Evolutionary conservation across 139 green algal species (phyloP).

Genomic region (Microglena sp.): DNA sequence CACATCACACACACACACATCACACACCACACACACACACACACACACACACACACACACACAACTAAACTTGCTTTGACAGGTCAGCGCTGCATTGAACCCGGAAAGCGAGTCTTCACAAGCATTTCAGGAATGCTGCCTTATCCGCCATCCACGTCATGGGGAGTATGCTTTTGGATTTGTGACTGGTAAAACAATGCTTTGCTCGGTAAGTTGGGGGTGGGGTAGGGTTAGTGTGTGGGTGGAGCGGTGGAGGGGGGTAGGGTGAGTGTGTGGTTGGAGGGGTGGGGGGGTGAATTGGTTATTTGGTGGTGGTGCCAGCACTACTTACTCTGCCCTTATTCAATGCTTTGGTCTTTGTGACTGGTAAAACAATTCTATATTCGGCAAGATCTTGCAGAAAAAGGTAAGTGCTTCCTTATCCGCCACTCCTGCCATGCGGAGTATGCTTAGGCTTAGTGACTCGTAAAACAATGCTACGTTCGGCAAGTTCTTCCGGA

Average conservation of each 20-base stretch:
- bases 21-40: too few species aligned
- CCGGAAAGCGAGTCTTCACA: slow-evolving; percentile 62
- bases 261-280: too few species aligned
- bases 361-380: neutral
- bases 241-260: too few species aligned
- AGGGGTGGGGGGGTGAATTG: neutral
- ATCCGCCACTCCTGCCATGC: too few species aligned
- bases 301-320: neutral
- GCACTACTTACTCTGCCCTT: neutral
- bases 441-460: too few species aligned
- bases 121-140: slow-evolving; percentile 84
- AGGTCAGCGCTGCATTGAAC: slow-evolving; percentile 61
- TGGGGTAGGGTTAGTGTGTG: neutral
- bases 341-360: neutral
- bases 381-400: too few species aligned
- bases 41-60: too few species aligned
- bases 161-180: slow-evolving; percentile 89
- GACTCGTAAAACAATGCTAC: too few species aligned
- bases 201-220: slow-evolving; percentile 54
- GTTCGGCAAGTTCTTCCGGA: too few species aligned
- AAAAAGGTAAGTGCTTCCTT: too few species aligned
- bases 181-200: slow-evolving; percentile 74
- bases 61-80: too few species aligned
- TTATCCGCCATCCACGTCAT: slow-evolving; percentile 49
- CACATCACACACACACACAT: too few species aligned